Evolutionary conservation across 768 basidiomycete species (phyloP).

Genomic region (Auricularia sp.): DNA sequence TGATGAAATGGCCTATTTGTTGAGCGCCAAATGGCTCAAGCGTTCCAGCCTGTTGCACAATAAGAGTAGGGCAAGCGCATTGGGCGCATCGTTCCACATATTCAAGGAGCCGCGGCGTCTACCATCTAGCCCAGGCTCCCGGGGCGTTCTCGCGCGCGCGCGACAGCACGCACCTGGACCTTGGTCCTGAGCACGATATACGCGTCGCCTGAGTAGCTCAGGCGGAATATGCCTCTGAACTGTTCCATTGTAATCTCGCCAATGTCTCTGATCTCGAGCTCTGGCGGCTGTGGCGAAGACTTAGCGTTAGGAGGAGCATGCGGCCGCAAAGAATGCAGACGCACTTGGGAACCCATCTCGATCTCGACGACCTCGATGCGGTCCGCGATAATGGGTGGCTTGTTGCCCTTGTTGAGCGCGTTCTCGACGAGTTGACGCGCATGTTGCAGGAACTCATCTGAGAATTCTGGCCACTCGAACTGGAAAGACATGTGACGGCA

Average conservation of each 20-base stretch:
- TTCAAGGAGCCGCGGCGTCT: too few relatives aligned
- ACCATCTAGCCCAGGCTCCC: too few relatives aligned
- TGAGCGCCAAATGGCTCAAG: too few relatives aligned
- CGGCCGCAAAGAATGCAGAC: slow-evolving; percentile 12
- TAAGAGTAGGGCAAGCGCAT: too few relatives aligned
- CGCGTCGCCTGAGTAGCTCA: slow-evolving; percentile 92
- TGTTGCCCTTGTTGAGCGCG: slow-evolving; percentile 95
- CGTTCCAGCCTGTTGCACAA: too few relatives aligned
- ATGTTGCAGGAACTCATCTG: slow-evolving; percentile 91
- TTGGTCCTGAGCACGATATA: slow-evolving; percentile 79
- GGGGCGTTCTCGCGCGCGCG: slow-evolving; percentile 3
- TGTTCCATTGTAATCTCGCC: slow-evolving; percentile 93
- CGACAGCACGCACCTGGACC: slow-evolving; percentile 59
- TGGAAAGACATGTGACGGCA: slow-evolving; percentile 36
- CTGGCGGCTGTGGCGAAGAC: slow-evolving; percentile 64
- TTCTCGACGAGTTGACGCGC: slow-evolving; percentile 94
- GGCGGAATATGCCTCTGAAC: slow-evolving; percentile 91
- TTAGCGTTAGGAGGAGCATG: slow-evolving; percentile 6
- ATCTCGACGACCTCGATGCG: slow-evolving; percentile 95
- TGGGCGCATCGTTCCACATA: too few relatives aligned
- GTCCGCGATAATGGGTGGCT: slow-evolving; percentile 95
- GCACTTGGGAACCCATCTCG: slow-evolving; percentile 96
- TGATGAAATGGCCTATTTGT: too few relatives aligned
- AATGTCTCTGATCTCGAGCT: slow-evolving; percentile 93
- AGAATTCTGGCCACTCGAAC: slow-evolving; percentile 96